Evolutionary conservation across 1,139 yeast species (phyloP), one percentile per base, ranked within the genome.

Genomic region (Yamadazyma buinensis): DNA sequence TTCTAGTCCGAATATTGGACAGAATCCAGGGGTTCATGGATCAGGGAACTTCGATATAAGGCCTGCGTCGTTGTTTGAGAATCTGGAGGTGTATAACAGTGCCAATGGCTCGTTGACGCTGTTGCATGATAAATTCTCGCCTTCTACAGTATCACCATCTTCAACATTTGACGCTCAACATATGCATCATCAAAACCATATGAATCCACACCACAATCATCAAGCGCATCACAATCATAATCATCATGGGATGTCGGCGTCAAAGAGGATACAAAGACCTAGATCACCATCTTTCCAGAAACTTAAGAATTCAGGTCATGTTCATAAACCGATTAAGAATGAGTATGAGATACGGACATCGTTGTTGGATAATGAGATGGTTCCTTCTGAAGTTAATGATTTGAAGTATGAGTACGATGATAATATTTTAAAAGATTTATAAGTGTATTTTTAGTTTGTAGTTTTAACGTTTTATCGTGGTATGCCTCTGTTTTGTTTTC

Each of bases 41-140:
- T 19, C 25, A 4, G 23, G 23, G 5, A 32, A 32, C 11, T 19
- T 38, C 18, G 47, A 43, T 18, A 25, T 26, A 17, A 37, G 36
- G 28, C 35, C 48, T 6, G 38, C 41, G 7, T 45, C 49, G 7
- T 36, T 46, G 15, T 46, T 45, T 25, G 29, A 28, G 10, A 30
- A 20, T 12, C 19, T 36, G 15, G 47, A 39, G 10, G 10, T 34
- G 2, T 37, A 37, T 26, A 30, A 30, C 20, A 23, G 37, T 30
- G 31, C 24, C 3, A 41, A 41, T 28, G 25, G 40, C 13, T 55
- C 61, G 5, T 46, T 57, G 1, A 41, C 54, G 19, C 55, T 64
- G 6, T 44, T 64, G 23, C 55, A 64, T 2, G 49, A 53, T 33
- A 55, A 53, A 33, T 67, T 52, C 18, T 59, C 66, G 5, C 63